Conservation (phyloP, 768 basidiomycete genomes). For the Thelephora aurantiotincta region DNA sequence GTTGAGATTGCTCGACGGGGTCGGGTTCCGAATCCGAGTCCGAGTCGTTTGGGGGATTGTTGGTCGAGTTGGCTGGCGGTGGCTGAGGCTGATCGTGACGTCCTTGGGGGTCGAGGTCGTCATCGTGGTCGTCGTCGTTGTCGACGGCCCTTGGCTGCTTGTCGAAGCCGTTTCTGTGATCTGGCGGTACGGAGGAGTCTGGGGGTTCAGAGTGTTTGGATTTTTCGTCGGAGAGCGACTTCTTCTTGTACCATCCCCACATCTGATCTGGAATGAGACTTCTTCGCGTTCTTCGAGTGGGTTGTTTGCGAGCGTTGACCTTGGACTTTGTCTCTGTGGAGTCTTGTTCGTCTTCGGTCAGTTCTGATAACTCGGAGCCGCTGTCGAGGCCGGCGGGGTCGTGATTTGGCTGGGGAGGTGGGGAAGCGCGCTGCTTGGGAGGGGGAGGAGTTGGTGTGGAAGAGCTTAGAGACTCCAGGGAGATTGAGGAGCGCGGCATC, state of each 20-base stretch:
- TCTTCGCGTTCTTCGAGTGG: constrained; percentile 13
- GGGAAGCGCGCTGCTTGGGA: constrained; percentile 12
- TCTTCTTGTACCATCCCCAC: constrained; percentile 68
- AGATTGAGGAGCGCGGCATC: constrained; percentile 43
- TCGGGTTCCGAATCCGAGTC: constrained; percentile 13
- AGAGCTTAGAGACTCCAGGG: constrained; percentile 51
- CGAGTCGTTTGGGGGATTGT: constrained; percentile 8
- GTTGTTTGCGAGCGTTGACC: constrained; percentile 11
- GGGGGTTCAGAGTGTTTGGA: constrained; percentile 18
- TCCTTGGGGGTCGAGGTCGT: constrained; percentile 17
- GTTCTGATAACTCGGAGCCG: constrained; percentile 71
- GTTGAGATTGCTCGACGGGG: constrained; percentile 9
- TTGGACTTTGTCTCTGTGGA: constrained; percentile 12
- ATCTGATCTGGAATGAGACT: constrained; percentile 65
- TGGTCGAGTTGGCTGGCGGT: constrained; percentile 9
- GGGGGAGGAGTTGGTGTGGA: constrained; percentile 50
- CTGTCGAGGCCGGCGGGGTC: constrained; percentile 33
- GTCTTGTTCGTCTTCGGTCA: constrained; percentile 73
- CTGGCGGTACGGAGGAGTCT: constrained; percentile 35
- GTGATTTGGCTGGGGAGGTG: constrained; percentile 13
- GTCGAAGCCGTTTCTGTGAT: constrained; percentile 13
- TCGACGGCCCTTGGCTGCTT: constrained; percentile 41
- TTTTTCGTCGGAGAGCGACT: constrained; percentile 18
- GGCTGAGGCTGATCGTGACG: constrained; percentile 2
- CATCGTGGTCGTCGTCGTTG: constrained; percentile 44